Percentiles rank a stretch among this genome's conserved stretches.
These are phyloP conservation scores for Geotrichum candidum DNA, from an alignment of 1,139 yeast species.

Conservation along the genomic window DNA sequence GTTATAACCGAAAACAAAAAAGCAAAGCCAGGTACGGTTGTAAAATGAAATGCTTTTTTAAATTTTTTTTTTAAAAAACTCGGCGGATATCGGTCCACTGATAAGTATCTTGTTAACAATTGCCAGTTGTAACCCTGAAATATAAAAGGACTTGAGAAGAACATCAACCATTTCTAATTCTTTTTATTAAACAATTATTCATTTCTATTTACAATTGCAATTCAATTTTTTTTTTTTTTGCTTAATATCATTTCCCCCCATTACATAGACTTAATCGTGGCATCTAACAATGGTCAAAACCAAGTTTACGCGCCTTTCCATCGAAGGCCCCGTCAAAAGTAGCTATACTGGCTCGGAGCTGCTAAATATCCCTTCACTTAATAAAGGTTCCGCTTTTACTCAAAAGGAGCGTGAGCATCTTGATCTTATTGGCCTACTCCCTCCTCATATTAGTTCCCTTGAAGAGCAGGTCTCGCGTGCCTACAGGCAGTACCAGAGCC, in stretches of 20 bases:
- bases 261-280: background rate
- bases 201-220: background rate
- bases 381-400: constrained; percentile 91
- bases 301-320: constrained; percentile 55
- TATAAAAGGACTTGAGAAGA: background rate
- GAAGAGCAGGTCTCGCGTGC: constrained; percentile 88
- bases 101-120: background rate
- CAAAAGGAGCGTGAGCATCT: constrained; percentile 75
- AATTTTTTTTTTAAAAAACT: too few relatives aligned
- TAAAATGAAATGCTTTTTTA: too few relatives aligned
- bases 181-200: background rate
- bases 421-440: constrained; percentile 74
- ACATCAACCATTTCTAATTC: background rate
- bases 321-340: constrained; percentile 80
- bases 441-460: constrained; percentile 72
- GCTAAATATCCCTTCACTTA: constrained; percentile 77
- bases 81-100: background rate
- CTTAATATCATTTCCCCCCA: background rate
- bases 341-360: constrained; percentile 42
- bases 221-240: too few relatives aligned
- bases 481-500: constrained; percentile 71
- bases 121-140: background rate
- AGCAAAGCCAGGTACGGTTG: too few relatives aligned
- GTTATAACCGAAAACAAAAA: too few relatives aligned
- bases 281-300: background rate